These are phyloP conservation scores for Silene noctiflora DNA, from an alignment of 179 eudicot genomes.

Conservation along the genomic window DNA sequence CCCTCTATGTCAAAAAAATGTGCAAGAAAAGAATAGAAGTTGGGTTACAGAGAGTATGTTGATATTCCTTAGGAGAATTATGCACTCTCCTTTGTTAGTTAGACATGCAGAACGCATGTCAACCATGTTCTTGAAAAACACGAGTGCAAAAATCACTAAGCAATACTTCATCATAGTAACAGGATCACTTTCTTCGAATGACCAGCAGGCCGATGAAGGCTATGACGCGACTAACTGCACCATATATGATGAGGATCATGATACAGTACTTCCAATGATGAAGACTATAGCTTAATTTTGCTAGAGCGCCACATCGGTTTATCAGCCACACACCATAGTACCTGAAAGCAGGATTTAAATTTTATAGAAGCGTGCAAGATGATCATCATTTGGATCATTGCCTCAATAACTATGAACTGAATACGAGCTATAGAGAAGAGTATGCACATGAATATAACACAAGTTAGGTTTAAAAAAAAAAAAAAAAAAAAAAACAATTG, in stretches of 20 bases:
- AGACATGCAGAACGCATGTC: too few relatives aligned
- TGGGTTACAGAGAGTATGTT: neutral
- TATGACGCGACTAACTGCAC: slow-evolving; percentile 33
- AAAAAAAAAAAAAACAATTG: too few relatives aligned
- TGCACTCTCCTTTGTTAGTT: neutral
- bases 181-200: slow-evolving; percentile 32
- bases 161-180: neutral
- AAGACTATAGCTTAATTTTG: slow-evolving; percentile 27
- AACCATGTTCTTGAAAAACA: too few relatives aligned
- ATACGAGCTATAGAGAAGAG: neutral
- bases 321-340: slow-evolving; percentile 48
- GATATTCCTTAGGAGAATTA: neutral
- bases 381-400: neutral
- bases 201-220: slow-evolving; percentile 39
- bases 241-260: slow-evolving; percentile 28
- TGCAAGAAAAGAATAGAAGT: too few relatives aligned
- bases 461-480: too few relatives aligned
- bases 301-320: slow-evolving; percentile 37
- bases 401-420: neutral
- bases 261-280: slow-evolving; percentile 31
- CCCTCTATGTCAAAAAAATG: neutral
- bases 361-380: neutral
- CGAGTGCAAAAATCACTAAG: too few relatives aligned
- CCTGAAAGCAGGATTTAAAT: slow-evolving; percentile 17
- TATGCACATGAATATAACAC: neutral